Evolutionary conservation across 495 filamentous ascomycete species (phyloP).

Genomic region (Aspergillus diversus): DNA sequence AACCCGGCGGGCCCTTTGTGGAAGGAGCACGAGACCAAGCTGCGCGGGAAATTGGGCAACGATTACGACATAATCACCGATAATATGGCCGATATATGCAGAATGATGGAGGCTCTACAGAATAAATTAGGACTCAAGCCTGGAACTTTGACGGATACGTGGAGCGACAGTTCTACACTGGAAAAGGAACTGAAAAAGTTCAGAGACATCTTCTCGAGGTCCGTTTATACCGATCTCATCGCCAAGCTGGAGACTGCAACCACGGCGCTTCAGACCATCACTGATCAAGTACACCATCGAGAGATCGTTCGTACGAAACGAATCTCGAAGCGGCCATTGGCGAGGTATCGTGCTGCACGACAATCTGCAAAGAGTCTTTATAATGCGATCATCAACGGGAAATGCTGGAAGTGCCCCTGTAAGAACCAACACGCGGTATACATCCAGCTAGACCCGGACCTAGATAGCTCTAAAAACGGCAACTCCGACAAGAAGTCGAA

Average conservation of each 20-base stretch:
- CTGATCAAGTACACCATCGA: slow-evolving; percentile 16
- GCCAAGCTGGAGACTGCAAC: slow-evolving; percentile 27
- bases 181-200: neutral
- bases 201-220: slow-evolving; percentile 28
- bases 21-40: neutral
- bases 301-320: neutral
- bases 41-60: slow-evolving; percentile 14
- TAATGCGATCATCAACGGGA: slow-evolving; percentile 23
- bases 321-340: neutral
- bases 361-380: slow-evolving; percentile 20
- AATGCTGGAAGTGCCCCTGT: slow-evolving; percentile 31
- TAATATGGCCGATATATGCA: neutral
- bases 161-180: neutral
- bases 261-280: slow-evolving; percentile 20
- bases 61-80: neutral
- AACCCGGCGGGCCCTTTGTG: neutral
- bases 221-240: slow-evolving; percentile 27
- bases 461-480: too few relatives aligned
- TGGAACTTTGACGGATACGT: too few relatives aligned
- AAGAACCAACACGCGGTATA: slow-evolving; percentile 8
- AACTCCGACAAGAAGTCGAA: neutral
- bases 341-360: slow-evolving; percentile 17
- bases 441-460: neutral
- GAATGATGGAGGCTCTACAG: too few relatives aligned
- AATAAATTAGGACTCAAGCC: too few relatives aligned